phyloP scores from a whole-genome alignment of 345 rosid genomes.

The Cardamine chenopodiifolia region DNA sequence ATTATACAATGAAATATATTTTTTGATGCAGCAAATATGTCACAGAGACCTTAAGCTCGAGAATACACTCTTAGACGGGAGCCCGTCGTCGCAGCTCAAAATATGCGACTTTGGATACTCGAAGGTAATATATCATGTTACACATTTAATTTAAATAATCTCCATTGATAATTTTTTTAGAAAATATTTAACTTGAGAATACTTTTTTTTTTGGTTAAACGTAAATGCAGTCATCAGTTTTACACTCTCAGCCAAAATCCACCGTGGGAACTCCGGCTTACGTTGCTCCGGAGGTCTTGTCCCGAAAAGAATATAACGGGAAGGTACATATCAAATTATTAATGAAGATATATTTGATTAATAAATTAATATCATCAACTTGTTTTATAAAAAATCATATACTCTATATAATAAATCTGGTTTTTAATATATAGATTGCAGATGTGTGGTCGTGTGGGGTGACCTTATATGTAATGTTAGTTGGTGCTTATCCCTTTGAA shows the following conservation, averaged over 20 bases:
- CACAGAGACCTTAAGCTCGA: conserved; percentile 94
- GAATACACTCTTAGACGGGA: conserved; percentile 86
- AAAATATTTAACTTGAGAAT: background rate
- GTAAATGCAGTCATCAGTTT: conserved; percentile 63
- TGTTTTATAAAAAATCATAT: conserved; percentile 17
- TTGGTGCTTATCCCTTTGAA: conserved; percentile 88
- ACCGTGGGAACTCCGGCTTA: conserved; percentile 97
- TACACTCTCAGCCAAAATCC: conserved; percentile 95
- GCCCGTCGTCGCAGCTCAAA: conserved; percentile 73
- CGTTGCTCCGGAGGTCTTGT: conserved; percentile 83
- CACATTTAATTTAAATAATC: background rate
- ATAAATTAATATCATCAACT: conserved; percentile 27
- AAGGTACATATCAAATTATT: conserved; percentile 50
- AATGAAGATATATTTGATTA: background rate
- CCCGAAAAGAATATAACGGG: conserved; percentile 78
- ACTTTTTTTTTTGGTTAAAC: background rate
- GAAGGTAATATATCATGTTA: conserved; percentile 48
- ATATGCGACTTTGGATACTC: conserved; percentile 93
- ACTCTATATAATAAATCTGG: background rate
- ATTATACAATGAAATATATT: background rate
- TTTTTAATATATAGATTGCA: conserved; percentile 52
- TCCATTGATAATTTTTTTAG: background rate
- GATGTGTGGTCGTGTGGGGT: conserved; percentile 96
- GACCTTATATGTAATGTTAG: conserved; percentile 80
- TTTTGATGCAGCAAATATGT: conserved; percentile 67